Evolutionary conservation across 2,329 filamentous ascomycete species (phyloP), one percentile per base, ranked within the genome.

Genomic region (Penicillium occitanis): DNA sequence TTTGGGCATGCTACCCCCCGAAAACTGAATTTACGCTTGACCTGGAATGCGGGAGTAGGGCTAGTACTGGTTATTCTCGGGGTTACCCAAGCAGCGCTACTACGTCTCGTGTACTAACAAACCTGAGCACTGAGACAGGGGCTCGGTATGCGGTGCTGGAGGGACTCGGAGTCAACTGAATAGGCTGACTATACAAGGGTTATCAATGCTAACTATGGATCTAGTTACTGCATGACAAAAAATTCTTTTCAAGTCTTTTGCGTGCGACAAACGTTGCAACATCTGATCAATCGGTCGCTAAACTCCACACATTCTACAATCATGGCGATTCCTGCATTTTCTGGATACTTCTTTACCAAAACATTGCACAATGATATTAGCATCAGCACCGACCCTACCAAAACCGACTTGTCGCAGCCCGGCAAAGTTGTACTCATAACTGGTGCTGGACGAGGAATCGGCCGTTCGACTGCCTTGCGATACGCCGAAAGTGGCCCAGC

Each of bases 401-500:
- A 40, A 19, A 19, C n/a, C 1, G n/a, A 59, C 30, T 40, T 59
- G 6, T 59, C 33, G 2, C 55, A 37, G 5, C 30, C 25, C 2
- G 55, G 55, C 5, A 59, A 59, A 59, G 55, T 59, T 22, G n/a
- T 40, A 7, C 19, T 59, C 0, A 40, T 59, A 22, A 59, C 55
- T 33, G 55, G 55, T 40, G 55, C 55, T 25, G 55, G 55, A 37
- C 33, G 37, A 19, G 55, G 55, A 35, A 59, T 59, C 14, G 55
- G 55, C 25, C 55, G 37, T 11, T 22, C 30, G 13, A 59, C 30
- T 59, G 55, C 55, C 11, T 28, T 59, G 28, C 33, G 33, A 35
- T 40, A 40, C 5, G 55, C 55, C 3, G 19, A 59, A 22, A 40
- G 33, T 25, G 55, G n/a, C 30, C 33, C 55, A 17, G 22, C 28